Conservation (phyloP, 306 rosid genomes). For the Adenanthera pavonina region DNA sequence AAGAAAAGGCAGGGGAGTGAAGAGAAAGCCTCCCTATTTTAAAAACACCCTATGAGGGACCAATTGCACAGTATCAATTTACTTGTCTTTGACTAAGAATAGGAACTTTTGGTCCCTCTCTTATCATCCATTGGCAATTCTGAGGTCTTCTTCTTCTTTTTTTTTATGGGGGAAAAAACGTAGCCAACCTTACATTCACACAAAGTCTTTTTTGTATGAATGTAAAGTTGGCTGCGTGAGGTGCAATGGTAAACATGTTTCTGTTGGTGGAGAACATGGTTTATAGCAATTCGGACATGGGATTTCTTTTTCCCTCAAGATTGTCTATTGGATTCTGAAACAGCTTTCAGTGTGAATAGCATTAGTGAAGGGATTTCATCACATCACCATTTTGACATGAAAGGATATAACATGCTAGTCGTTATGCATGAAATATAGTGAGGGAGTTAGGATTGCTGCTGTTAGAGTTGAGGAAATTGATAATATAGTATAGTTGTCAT, state of each 20-base stretch:
- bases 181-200: no score
- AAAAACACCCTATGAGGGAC: background rate
- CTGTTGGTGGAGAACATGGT: background rate
- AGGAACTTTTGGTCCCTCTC: background rate
- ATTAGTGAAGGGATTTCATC: background rate
- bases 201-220: background rate
- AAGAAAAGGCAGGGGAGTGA: background rate
- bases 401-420: background rate
- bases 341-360: background rate
- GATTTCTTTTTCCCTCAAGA: background rate
- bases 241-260: background rate
- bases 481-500: background rate
- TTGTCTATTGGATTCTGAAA: background rate
- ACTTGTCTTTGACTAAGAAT: background rate
- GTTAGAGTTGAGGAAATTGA: conserved; percentile 1
- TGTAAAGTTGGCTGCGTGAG: background rate
- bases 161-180: no score
- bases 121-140: background rate
- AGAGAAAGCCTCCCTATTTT: background rate
- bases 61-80: background rate
- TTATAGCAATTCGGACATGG: background rate
- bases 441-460: background rate
- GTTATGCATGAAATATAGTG: background rate
- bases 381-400: background rate
- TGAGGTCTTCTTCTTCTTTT: background rate